Conservation (phyloP, 768 basidiomycete genomes). For the Psilocybe azurescens region DNA sequence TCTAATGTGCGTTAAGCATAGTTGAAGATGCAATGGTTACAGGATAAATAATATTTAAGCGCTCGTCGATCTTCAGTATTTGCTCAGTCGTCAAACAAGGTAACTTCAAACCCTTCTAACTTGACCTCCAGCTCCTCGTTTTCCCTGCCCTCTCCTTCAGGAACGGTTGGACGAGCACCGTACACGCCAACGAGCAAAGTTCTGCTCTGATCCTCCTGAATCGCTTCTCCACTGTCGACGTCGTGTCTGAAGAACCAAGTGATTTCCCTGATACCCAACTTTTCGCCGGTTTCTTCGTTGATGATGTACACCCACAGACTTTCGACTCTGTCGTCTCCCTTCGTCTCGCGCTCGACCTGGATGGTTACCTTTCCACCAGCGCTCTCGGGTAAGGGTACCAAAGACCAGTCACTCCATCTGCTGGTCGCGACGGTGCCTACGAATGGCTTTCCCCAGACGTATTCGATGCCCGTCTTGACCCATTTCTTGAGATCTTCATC, state of each 20-base stretch:
- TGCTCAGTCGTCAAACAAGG: conserved; percentile 33
- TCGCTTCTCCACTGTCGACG: conserved; percentile 18
- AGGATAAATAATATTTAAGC: too few species aligned
- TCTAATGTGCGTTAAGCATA: too few species aligned
- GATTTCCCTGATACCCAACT: conserved; percentile 34
- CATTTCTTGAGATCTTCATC: conserved; percentile 38
- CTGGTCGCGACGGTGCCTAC: conserved; percentile 35
- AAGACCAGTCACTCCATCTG: conserved; percentile 37
- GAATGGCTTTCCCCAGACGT: conserved; percentile 32
- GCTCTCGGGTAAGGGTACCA: conserved; percentile 31
- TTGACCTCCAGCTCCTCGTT: conserved; percentile 31
- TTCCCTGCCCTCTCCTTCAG: conserved; percentile 30
- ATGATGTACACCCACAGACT: conserved; percentile 37
- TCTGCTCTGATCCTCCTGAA: conserved; percentile 12
- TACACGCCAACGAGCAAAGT: conserved; percentile 33
- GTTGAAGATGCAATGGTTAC: too few species aligned
- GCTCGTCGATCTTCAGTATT: too few species aligned
- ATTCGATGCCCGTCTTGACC: conserved; percentile 39
- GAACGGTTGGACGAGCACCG: conserved; percentile 33
- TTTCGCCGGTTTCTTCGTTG: conserved; percentile 35
- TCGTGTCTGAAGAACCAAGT: conserved; percentile 40
- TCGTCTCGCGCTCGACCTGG: conserved; percentile 34
- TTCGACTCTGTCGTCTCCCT: conserved; percentile 33
- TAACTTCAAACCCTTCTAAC: conserved; percentile 35
- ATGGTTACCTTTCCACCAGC: conserved; percentile 32